phyloP scores from a whole-genome alignment of 768 basidiomycete species.

The Tricholoma flavovirens region DNA sequence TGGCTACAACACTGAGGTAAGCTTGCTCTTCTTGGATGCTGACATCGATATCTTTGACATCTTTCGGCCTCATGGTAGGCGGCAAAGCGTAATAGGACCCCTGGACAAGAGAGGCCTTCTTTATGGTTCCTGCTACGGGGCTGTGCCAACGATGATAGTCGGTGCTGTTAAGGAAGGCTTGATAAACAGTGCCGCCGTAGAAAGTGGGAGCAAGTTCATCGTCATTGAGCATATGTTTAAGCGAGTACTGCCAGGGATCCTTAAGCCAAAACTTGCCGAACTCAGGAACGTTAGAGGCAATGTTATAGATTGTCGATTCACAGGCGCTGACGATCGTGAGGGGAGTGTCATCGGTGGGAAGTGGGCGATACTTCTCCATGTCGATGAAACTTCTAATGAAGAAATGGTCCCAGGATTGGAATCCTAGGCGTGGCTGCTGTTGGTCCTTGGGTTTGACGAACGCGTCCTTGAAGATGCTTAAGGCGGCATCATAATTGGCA shows the following conservation, averaged over 20 bases:
- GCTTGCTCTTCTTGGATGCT: slow-evolving; percentile 26
- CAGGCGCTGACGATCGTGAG: slow-evolving; percentile 39
- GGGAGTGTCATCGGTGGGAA: slow-evolving; percentile 18
- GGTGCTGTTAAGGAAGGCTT: slow-evolving; percentile 39
- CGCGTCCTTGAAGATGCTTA: slow-evolving; percentile 16
- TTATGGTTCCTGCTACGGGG: slow-evolving; percentile 44
- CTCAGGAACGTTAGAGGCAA: slow-evolving; percentile 28
- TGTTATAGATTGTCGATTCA: slow-evolving; percentile 39
- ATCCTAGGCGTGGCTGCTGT: slow-evolving; percentile 30
- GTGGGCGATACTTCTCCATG: slow-evolving; percentile 28
- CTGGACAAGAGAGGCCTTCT: slow-evolving; percentile 35
- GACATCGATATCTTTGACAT: slow-evolving; percentile 11
- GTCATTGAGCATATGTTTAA: slow-evolving; percentile 40
- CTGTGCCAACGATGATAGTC: slow-evolving; percentile 62
- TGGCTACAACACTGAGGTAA: slow-evolving; percentile 38
- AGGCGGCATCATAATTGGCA: background rate
- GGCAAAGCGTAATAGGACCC: slow-evolving; percentile 45
- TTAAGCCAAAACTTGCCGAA: slow-evolving; percentile 49
- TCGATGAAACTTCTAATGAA: slow-evolving; percentile 34
- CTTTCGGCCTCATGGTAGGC: slow-evolving; percentile 19
- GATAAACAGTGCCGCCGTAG: slow-evolving; percentile 39
- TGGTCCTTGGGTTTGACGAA: slow-evolving; percentile 21
- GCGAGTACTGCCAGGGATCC: slow-evolving; percentile 42
- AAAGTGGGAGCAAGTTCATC: slow-evolving; percentile 26
- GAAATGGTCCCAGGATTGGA: slow-evolving; percentile 36